Evolutionary conservation across 495 filamentous ascomycete species (phyloP), one percentile per base, ranked within the genome.

Genomic region (Penicillium pulvis): DNA sequence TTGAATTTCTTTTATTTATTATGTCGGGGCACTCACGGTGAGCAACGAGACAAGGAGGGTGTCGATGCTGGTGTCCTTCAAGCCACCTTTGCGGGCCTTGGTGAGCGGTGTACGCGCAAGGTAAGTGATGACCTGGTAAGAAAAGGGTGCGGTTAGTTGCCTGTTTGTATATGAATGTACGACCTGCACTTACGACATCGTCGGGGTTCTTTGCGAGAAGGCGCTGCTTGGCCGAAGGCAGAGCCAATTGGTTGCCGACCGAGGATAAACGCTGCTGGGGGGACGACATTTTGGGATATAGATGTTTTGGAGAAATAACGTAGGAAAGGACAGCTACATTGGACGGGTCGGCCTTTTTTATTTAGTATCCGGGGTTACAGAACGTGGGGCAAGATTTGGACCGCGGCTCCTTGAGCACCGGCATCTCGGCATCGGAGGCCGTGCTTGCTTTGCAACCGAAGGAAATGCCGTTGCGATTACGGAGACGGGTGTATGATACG

Each of bases 51-150:
- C 85, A 47, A 94, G 76, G 30, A 98, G 79, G 67, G 85, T 86
- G 75, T 98, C 93, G 26, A 97, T 77, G 4, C 80, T 77, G 17
- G 93, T 96, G 71, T 98, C 93, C 79, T 97, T 97, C 73, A 98
- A 83, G 12, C 93, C 90, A 64, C 93, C 93, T 75, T 91, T 91
- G 62, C 78, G 75, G 53, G 81, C 89, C 72, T 93, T 95, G 48
- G 88, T 84, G 52, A 95, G 84, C 0, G 91, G 88, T 17, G 90
- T 93, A 23, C 91, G 83, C 51, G 90, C 79, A 10, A 90, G 87
- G 60, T 90, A 82, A 11, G 91, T 95, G 66, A 98, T 95, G 61
- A 98, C 93, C 76, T 79, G 14, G 30, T 16, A 1, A 14, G 12
- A 24, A 16, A 31, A 31, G 10, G 9, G 30, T 54, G 51, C 42